phyloP scores from a whole-genome alignment of 2,329 filamentous ascomycete genomes.

The Thelonectria olida region DNA sequence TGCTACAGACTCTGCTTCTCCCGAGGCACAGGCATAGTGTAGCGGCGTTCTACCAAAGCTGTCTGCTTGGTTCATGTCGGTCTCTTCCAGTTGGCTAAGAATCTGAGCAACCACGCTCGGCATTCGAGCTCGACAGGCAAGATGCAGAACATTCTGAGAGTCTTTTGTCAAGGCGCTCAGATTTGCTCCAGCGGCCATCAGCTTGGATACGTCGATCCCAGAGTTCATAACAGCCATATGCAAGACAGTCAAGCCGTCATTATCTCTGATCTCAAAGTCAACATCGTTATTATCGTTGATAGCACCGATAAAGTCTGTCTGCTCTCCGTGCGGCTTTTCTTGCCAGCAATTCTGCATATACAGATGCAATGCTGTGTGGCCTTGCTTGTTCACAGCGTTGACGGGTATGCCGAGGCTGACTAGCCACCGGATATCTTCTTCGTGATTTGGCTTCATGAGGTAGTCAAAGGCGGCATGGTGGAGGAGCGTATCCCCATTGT shows the following conservation, averaged over 20 bases:
- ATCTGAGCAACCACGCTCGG: conserved; percentile 21
- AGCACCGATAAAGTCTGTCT: conserved; percentile 19
- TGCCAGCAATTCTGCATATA: neutral
- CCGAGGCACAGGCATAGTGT: conserved; percentile 31
- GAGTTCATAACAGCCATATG: conserved; percentile 31
- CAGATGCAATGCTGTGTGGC: conserved; percentile 29
- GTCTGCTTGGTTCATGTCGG: conserved; percentile 28
- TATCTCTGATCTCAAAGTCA: conserved; percentile 26
- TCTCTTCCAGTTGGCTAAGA: neutral
- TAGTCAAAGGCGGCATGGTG: conserved; percentile 26
- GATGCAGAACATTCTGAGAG: conserved; percentile 28
- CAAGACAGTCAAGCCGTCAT: conserved; percentile 20
- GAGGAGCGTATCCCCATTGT: conserved; percentile 25
- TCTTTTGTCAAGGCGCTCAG: conserved; percentile 21
- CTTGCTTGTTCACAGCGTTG: conserved; percentile 27
- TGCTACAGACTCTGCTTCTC: conserved; percentile 26
- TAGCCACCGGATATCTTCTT: conserved; percentile 11
- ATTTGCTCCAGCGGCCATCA: conserved; percentile 19
- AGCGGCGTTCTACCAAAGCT: conserved; percentile 28
- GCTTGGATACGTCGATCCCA: conserved; percentile 2
- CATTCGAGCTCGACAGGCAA: conserved; percentile 29
- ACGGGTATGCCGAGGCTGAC: conserved; percentile 21
- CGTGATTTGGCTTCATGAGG: too few species aligned
- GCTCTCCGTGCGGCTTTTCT: too few species aligned
- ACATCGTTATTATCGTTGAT: conserved; percentile 6